These are phyloP conservation scores for Russula abietina DNA, from an alignment of 768 basidiomycete species.

Conservation along the genomic window DNA sequence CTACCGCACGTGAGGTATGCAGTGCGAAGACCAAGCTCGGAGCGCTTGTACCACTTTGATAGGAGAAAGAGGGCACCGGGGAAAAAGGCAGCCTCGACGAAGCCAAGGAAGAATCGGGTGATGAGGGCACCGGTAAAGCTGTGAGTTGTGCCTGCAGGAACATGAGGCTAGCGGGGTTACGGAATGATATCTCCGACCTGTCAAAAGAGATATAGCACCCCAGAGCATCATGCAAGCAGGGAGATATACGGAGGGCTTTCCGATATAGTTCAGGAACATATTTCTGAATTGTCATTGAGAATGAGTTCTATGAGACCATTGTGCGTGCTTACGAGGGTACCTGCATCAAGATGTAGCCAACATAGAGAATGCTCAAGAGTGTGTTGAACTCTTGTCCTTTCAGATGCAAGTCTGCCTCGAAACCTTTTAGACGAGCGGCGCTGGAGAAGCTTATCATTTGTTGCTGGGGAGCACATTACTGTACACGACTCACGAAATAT, in stretches of 20 bases:
- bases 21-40: conserved; percentile 63
- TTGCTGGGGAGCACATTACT: background rate
- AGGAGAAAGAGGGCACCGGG: conserved; percentile 61
- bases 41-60: conserved; percentile 68
- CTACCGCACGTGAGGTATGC: conserved; percentile 66
- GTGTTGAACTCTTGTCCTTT: conserved; percentile 59
- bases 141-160: conserved; percentile 17
- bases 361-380: conserved; percentile 59
- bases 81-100: conserved; percentile 54
- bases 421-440: conserved; percentile 66
- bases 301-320: background rate
- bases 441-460: conserved; percentile 32
- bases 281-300: conserved; percentile 40
- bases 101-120: conserved; percentile 71
- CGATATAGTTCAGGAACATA: conserved; percentile 62
- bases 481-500: conserved; percentile 49
- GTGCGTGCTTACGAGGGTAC: conserved; percentile 54
- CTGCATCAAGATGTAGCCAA: conserved; percentile 76
- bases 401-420: conserved; percentile 61
- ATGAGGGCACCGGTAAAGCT: conserved; percentile 56
- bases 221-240: conserved; percentile 64
- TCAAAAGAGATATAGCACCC: conserved; percentile 47
- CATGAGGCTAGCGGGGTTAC: background rate
- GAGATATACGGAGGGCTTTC: conserved; percentile 62
- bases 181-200: conserved; percentile 30